These are phyloP conservation scores for Sphagnum magellanicum DNA, from an alignment of 228 moss, liverwort and hornwort species.

Conservation along the genomic window DNA sequence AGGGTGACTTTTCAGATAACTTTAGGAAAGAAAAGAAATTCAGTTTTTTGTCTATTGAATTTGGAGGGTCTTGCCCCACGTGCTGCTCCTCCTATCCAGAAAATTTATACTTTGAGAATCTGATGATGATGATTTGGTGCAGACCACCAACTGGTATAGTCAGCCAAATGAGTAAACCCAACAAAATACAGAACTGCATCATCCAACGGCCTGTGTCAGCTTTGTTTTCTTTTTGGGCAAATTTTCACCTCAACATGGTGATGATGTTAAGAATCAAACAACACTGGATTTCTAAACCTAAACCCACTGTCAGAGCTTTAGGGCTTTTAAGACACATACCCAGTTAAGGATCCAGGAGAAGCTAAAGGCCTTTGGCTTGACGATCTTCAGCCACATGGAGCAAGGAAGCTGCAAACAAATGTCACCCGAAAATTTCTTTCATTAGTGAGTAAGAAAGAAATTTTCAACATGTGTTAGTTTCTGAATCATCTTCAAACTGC, in stretches of 20 bases:
- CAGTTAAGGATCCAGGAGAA: conserved; percentile 43
- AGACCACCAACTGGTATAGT: conserved; percentile 59
- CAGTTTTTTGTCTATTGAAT: too few species aligned
- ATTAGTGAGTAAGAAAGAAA: too few species aligned
- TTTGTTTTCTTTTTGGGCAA: too few species aligned
- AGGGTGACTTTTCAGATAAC: too few species aligned
- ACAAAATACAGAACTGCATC: conserved; percentile 51
- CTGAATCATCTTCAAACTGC: too few species aligned
- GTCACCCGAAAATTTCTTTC: background rate
- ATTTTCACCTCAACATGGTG: background rate
- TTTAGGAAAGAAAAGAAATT: too few species aligned
- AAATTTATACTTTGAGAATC: conserved; percentile 7
- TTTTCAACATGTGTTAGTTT: too few species aligned
- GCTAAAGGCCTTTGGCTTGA: conserved; percentile 34
- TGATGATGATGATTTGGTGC: conserved; percentile 28
- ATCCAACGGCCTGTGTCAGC: too few species aligned
- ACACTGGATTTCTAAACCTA: background rate
- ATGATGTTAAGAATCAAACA: background rate
- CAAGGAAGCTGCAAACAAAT: conserved; percentile 33
- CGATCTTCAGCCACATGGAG: conserved; percentile 52
- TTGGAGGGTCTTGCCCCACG: too few species aligned
- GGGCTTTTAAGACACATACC: background rate
- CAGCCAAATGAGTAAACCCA: conserved; percentile 50
- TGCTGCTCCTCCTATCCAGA: conserved; percentile 13
- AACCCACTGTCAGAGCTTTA: background rate